These are phyloP conservation scores for Salix viminalis DNA, from an alignment of 345 rosid species.

Conservation along the genomic window DNA sequence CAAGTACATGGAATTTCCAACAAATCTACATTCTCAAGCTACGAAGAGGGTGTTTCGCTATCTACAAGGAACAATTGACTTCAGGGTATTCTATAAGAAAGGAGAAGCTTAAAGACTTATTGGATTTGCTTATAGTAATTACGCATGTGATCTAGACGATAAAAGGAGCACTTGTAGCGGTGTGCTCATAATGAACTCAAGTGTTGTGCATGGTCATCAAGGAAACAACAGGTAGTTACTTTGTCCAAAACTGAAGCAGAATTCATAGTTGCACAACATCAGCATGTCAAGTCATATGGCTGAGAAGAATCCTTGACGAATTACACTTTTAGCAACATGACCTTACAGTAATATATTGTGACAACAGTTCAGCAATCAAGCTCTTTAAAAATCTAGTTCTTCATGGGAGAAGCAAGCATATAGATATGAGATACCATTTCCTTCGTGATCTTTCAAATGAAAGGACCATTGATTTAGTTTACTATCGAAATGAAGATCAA, in stretches of 20 bases:
- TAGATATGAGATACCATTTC: background rate
- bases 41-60: background rate
- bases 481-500: background rate
- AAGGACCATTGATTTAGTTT: background rate
- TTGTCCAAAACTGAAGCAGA: background rate
- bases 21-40: background rate
- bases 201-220: background rate
- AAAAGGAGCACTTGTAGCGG: background rate
- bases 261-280: background rate
- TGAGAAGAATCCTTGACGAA: background rate
- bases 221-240: background rate
- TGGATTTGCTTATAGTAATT: slow-evolving; percentile 3
- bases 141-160: background rate
- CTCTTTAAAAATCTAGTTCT: background rate
- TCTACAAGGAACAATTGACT: background rate
- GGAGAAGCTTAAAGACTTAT: background rate
- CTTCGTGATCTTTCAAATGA: background rate
- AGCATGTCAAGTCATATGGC: background rate
- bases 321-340: background rate
- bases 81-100: background rate
- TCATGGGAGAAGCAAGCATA: background rate
- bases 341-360: background rate
- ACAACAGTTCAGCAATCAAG: background rate
- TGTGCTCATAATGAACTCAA: background rate
- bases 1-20: background rate